Conservation (phyloP, 2,329 filamentous ascomycete species). For the Hansfordia pulvinata region DNA sequence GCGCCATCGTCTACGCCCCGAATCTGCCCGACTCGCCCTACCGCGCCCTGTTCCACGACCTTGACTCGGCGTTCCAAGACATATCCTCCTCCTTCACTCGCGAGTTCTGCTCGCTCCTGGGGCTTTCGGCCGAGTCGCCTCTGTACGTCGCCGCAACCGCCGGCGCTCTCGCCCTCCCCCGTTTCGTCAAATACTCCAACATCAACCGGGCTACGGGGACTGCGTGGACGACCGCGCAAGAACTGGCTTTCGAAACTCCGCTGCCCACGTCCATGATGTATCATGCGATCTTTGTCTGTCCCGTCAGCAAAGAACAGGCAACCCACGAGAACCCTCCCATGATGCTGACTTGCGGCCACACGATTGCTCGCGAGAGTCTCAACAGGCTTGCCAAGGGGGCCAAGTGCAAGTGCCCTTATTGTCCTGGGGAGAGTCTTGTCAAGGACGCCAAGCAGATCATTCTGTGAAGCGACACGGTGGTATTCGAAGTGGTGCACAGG, state of each 20-base stretch:
- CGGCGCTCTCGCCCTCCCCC: constrained; percentile 80
- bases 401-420: constrained; percentile 93
- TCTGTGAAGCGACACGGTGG: constrained; percentile 38
- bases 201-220: constrained; percentile 84
- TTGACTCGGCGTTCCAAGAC: constrained; percentile 64
- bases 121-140: constrained; percentile 80
- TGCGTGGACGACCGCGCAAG: constrained; percentile 86
- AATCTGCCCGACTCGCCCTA: constrained; percentile 74
- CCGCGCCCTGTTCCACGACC: constrained; percentile 61
- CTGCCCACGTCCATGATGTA: constrained; percentile 54
- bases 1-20: constrained; percentile 64
- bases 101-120: constrained; percentile 87
- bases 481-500: too few species aligned
- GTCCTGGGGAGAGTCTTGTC: constrained; percentile 68
- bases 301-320: constrained; percentile 90
- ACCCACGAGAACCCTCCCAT: constrained; percentile 89
- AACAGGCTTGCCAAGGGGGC: constrained; percentile 65
- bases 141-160: constrained; percentile 88
- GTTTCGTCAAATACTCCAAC: constrained; percentile 73
- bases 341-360: constrained; percentile 93
- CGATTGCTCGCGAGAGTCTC: constrained; percentile 75
- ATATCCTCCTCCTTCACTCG: constrained; percentile 78
- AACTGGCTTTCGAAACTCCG: constrained; percentile 67
- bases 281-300: constrained; percentile 95
- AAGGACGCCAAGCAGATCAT: constrained; percentile 65